Conservation (phyloP, 225 moss, liverwort and hornwort species). For the Lunularia cruciata region DNA sequence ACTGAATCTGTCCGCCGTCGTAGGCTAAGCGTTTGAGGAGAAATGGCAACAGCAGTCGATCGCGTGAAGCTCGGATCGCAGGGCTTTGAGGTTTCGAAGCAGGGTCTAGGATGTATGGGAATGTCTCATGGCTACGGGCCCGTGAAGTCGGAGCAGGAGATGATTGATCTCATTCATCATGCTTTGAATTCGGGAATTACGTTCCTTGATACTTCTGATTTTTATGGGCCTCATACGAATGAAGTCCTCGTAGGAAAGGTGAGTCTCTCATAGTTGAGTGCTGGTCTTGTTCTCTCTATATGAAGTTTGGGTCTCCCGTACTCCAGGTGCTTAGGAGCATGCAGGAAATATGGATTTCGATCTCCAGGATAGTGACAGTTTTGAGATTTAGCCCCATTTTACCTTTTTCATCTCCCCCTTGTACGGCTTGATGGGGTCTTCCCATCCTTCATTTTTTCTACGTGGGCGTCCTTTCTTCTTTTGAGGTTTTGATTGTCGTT, state of each 20-base stretch:
- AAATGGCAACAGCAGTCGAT: slow-evolving; percentile 35
- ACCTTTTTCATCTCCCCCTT: no score
- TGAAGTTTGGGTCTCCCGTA: no score
- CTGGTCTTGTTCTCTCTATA: no score
- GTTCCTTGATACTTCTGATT: slow-evolving; percentile 46
- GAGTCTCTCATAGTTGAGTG: neutral
- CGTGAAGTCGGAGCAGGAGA: slow-evolving; percentile 44
- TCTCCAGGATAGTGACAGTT: no score
- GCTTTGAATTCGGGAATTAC: slow-evolving; percentile 45
- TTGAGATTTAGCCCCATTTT: no score
- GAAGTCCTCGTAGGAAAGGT: slow-evolving; percentile 59
- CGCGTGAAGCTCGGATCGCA: slow-evolving; percentile 65
- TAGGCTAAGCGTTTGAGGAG: slow-evolving; percentile 32
- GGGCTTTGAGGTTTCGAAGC: slow-evolving; percentile 66
- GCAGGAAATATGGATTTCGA: no score
- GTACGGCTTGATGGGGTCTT: no score
- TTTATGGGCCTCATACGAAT: slow-evolving; percentile 51
- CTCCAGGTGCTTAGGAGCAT: no score
- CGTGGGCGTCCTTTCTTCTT: no score
- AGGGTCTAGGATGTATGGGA: slow-evolving; percentile 55
- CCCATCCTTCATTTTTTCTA: no score
- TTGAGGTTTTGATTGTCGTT: no score
- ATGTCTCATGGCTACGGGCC: slow-evolving; percentile 44
- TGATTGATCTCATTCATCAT: slow-evolving; percentile 50
- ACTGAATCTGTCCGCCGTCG: no score